Evolutionary conservation across 352 stramenopile genomes (phyloP).

Genomic region (Globisporangium ultimum): DNA sequence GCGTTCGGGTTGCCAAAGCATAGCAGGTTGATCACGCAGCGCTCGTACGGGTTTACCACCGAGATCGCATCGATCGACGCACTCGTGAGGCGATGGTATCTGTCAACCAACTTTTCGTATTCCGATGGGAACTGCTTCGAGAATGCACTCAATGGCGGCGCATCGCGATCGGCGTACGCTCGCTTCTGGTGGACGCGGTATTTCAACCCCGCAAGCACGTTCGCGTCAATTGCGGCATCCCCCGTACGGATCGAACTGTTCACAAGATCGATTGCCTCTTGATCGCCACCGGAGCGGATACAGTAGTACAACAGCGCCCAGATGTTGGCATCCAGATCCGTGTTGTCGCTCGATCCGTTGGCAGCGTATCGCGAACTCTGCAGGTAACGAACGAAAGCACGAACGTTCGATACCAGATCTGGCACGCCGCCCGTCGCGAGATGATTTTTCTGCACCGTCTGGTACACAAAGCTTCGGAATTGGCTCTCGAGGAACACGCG

Average conservation of each 20-base stretch:
- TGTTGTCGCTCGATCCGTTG: conserved; percentile 20
- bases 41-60: conserved; percentile 73
- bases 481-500: conserved; percentile 77
- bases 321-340: conserved; percentile 38
- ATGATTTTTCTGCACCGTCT: conserved; percentile 73
- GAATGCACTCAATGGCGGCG: conserved; percentile 42
- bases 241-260: conserved; percentile 33
- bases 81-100: conserved; percentile 68
- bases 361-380: conserved; percentile 64
- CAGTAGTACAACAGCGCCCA: conserved; percentile 84
- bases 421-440: conserved; percentile 68
- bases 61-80: conserved; percentile 67
- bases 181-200: conserved; percentile 66
- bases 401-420: conserved; percentile 65
- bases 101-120: conserved; percentile 57
- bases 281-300: conserved; percentile 64
- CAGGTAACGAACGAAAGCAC: conserved; percentile 75
- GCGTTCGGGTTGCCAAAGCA: conserved; percentile 77
- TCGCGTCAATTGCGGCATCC: conserved; percentile 47
- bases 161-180: conserved; percentile 32
- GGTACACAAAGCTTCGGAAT: conserved; percentile 74
- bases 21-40: conserved; percentile 78
- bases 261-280: conserved; percentile 64
- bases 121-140: conserved; percentile 67
- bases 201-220: conserved; percentile 53